Percentiles rank a stretch among this genome's conserved stretches.
These are phyloP conservation scores for Cylindrotheca fusiformis DNA, from an alignment of 108 stramenopile species.

Conservation along the genomic window DNA sequence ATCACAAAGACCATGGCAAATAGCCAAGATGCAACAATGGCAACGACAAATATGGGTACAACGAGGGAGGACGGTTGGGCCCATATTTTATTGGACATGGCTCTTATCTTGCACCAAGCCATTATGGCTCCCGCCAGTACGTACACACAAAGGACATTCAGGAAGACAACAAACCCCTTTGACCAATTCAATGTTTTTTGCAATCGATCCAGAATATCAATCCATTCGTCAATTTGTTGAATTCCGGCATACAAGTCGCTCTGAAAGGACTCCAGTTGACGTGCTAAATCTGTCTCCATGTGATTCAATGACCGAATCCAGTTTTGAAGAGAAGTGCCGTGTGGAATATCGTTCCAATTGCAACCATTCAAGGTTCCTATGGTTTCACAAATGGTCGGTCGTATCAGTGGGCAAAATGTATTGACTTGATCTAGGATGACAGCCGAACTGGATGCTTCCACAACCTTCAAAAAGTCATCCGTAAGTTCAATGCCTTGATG, in stretches of 20 bases:
- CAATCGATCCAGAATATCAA: not conserved
- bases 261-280: not conserved
- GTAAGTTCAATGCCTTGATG: not conserved
- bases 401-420: not conserved
- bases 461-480: not conserved
- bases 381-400: not conserved
- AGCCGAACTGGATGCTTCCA: not conserved
- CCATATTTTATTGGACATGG: not conserved
- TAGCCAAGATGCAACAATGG: constrained; percentile 18
- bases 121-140: not conserved
- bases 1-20: constrained; percentile 30
- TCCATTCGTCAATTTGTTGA: not conserved
- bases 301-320: not conserved
- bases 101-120: not conserved
- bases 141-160: not conserved
- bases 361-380: not conserved
- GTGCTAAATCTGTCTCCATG: not conserved
- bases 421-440: not conserved
- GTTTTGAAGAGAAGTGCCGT: not conserved
- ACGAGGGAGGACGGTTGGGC: not conserved
- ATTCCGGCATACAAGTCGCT: not conserved
- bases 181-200: not conserved
- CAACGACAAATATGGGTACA: constrained; percentile 13
- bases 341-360: not conserved
- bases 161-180: not conserved